Evolutionary conservation across 192 early-diverging fungal species (phyloP).

Genomic region (Rhizophlyctis rosea): DNA sequence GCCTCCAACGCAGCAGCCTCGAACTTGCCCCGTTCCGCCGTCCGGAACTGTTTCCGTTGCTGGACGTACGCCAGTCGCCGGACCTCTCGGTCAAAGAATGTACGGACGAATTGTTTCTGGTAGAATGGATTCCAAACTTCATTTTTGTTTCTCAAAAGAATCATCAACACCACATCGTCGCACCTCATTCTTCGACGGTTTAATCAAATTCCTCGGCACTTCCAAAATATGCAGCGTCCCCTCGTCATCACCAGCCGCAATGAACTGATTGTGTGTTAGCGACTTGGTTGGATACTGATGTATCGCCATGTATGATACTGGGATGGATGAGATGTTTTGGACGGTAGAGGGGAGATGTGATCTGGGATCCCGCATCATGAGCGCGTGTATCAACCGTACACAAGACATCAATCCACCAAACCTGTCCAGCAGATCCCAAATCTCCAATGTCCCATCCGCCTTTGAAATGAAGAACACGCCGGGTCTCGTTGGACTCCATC

Average conservation of each 20-base stretch:
- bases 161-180: background rate
- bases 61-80: conserved; percentile 39
- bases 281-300: conserved; percentile 47
- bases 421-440: conserved; percentile 62
- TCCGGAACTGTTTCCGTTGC: conserved; percentile 42
- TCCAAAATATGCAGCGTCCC: conserved; percentile 64
- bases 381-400: background rate
- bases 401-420: background rate
- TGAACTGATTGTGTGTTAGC: conserved; percentile 44
- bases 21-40: conserved; percentile 35
- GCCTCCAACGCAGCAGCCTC: conserved; percentile 46
- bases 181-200: conserved; percentile 58
- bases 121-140: background rate
- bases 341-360: conserved; percentile 48
- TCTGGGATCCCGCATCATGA: conserved; percentile 3
- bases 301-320: conserved; percentile 47
- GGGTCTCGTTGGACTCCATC: conserved; percentile 61
- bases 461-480: conserved; percentile 62
- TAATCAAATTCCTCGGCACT: conserved; percentile 50
- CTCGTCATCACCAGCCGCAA: conserved; percentile 60
- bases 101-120: conserved; percentile 41
- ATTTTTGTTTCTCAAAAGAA: background rate
- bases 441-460: conserved; percentile 56
- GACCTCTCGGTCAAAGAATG: conserved; percentile 58
- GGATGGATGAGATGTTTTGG: conserved; percentile 50